Evolutionary conservation across 1,284 basidiomycete species (phyloP).

Genomic region (Sutorius eximius): DNA sequence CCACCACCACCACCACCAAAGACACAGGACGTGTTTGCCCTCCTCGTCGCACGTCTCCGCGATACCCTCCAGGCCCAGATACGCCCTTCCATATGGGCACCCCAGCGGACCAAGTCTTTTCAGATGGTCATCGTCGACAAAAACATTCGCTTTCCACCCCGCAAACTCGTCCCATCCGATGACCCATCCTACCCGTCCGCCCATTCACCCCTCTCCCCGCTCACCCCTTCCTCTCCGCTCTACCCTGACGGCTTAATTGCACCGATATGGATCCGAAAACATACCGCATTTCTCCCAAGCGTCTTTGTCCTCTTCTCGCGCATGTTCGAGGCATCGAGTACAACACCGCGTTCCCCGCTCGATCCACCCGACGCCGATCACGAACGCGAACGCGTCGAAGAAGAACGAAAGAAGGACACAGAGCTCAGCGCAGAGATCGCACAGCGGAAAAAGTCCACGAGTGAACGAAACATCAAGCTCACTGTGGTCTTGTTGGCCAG

Average conservation of each 20-base stretch:
- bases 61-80: slow-evolving; percentile 63
- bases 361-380: slow-evolving; percentile 52
- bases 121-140: slow-evolving; percentile 82
- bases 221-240: slow-evolving; percentile 84
- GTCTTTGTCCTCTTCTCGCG: slow-evolving; percentile 91
- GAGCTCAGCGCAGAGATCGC: slow-evolving; percentile 79
- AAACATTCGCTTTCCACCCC: slow-evolving; percentile 81
- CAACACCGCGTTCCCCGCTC: slow-evolving; percentile 48
- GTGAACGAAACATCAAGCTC: slow-evolving; percentile 88
- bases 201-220: slow-evolving; percentile 89
- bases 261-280: slow-evolving; percentile 96
- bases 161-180: slow-evolving; percentile 66
- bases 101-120: slow-evolving; percentile 70
- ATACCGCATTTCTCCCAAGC: slow-evolving; percentile 85
- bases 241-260: slow-evolving; percentile 95
- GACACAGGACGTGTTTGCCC: slow-evolving; percentile 56
- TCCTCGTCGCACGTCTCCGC: slow-evolving; percentile 56
- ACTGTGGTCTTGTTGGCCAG: slow-evolving; percentile 94
- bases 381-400: slow-evolving; percentile 56
- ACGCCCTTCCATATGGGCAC: slow-evolving; percentile 62
- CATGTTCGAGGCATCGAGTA: slow-evolving; percentile 65
- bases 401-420: slow-evolving; percentile 72
- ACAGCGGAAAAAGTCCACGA: slow-evolving; percentile 72
- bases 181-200: slow-evolving; percentile 51
- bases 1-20: slow-evolving; percentile 33